Evolutionary conservation across 371 early-diverging fungal genomes (phyloP).

Genomic region (Batkoa obscura): DNA sequence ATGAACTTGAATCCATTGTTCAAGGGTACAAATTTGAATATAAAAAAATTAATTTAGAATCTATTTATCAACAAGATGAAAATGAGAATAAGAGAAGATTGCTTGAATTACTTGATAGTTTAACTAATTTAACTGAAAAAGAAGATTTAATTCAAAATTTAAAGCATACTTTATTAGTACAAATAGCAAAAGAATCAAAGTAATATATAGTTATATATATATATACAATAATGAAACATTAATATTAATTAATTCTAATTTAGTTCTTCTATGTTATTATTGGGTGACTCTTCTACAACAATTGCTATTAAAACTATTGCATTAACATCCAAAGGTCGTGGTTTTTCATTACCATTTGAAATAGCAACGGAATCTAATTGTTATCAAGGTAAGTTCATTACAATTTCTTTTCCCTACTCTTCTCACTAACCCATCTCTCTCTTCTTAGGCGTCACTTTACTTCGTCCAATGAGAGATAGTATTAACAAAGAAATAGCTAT

Average conservation of each 20-base stretch:
- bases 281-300: constrained; percentile 64
- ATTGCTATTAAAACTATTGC: constrained; percentile 62
- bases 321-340: constrained; percentile 64
- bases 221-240: not conserved
- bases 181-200: not conserved
- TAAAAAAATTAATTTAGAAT: not conserved
- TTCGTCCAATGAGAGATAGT: constrained; percentile 70
- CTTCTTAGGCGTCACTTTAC: constrained; percentile 22
- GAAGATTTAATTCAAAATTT: not conserved
- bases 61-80: too few relatives aligned
- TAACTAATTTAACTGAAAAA: not conserved
- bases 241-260: not conserved
- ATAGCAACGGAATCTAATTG: constrained; percentile 34
- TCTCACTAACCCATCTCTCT: constrained; percentile 5
- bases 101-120: not conserved
- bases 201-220: too few relatives aligned
- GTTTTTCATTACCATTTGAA: constrained; percentile 62
- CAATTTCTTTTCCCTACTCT: too few relatives aligned
- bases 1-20: not conserved
- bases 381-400: constrained; percentile 12
- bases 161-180: not conserved
- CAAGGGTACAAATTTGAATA: not conserved
- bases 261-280: constrained; percentile 40
- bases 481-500: constrained; percentile 59
- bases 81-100: too few relatives aligned